phyloP scores from a whole-genome alignment of 192 early-diverging fungal genomes.

The Backusella morwellensis region DNA sequence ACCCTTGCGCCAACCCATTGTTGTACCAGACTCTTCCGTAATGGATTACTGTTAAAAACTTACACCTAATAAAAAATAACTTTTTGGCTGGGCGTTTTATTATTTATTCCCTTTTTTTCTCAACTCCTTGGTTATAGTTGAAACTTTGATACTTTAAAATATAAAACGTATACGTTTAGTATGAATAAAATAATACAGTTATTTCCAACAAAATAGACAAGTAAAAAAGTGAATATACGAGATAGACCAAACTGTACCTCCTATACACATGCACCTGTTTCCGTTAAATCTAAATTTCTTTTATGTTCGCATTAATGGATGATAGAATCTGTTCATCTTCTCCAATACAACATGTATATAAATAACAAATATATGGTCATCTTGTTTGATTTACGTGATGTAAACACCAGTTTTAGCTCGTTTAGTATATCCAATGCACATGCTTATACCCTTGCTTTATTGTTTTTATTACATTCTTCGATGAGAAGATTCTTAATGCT shows the following conservation, averaged over 20 bases:
- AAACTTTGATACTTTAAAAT: background rate
- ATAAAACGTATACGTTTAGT: background rate
- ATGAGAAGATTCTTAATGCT: background rate
- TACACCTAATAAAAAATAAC: background rate
- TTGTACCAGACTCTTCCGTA: background rate
- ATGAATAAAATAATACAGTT: background rate
- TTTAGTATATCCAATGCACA: background rate
- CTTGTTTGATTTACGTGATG: background rate
- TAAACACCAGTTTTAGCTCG: background rate
- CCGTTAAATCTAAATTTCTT: background rate
- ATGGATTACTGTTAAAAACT: background rate
- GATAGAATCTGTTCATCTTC: background rate
- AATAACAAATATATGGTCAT: background rate
- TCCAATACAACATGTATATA: background rate
- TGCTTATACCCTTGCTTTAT: background rate
- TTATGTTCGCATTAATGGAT: background rate
- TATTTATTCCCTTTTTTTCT: background rate
- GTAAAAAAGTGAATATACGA: background rate
- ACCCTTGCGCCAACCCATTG: constrained; percentile 13
- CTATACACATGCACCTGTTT: background rate
- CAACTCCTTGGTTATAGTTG: background rate
- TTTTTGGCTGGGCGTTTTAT: background rate
- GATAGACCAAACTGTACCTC: background rate
- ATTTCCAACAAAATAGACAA: background rate
- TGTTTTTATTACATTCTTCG: constrained; percentile 2